phyloP scores from a whole-genome alignment of 106 monocot species.

The Cymbidium sinense region DNA sequence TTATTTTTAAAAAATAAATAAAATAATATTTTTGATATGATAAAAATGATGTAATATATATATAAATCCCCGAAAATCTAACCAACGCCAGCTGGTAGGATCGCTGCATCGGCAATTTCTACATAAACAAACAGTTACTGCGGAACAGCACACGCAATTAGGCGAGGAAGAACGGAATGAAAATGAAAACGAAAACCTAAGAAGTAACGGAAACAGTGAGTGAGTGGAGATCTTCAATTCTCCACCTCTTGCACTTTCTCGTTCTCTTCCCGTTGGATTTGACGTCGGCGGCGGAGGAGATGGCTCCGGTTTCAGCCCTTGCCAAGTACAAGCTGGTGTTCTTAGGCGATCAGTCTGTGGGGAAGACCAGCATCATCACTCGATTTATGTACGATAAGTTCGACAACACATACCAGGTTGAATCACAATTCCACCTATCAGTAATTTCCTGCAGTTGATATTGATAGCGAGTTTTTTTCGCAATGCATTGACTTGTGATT shows the following conservation, averaged over 20 bases:
- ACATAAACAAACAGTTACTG: not conserved
- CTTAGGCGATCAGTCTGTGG: constrained; percentile 27
- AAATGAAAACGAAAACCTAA: not conserved
- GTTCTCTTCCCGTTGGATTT: not conserved
- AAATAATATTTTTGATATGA: too few species aligned
- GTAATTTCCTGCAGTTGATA: not conserved
- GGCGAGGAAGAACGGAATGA: not conserved
- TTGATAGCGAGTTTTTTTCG: not conserved
- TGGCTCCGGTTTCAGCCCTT: constrained; percentile 26
- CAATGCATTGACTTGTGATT: not conserved
- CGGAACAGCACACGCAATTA: not conserved
- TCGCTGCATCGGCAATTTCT: too few species aligned
- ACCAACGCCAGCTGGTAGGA: too few species aligned
- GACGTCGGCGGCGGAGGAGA: not conserved
- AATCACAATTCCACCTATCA: not conserved
- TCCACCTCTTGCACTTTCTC: not conserved
- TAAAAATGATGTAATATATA: too few species aligned
- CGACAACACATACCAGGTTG: constrained; percentile 27
- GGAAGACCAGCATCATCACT: constrained; percentile 33
- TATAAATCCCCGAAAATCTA: too few species aligned
- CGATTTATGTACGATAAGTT: constrained; percentile 32
- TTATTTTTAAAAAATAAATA: too few species aligned
- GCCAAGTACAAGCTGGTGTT: constrained; percentile 32
- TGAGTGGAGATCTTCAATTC: constrained; percentile 1
- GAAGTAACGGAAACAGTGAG: not conserved